Evolutionary conservation across 148 eudicot genomes (phyloP), one percentile per base, ranked within the genome.

Genomic region (Silene uniflora): DNA sequence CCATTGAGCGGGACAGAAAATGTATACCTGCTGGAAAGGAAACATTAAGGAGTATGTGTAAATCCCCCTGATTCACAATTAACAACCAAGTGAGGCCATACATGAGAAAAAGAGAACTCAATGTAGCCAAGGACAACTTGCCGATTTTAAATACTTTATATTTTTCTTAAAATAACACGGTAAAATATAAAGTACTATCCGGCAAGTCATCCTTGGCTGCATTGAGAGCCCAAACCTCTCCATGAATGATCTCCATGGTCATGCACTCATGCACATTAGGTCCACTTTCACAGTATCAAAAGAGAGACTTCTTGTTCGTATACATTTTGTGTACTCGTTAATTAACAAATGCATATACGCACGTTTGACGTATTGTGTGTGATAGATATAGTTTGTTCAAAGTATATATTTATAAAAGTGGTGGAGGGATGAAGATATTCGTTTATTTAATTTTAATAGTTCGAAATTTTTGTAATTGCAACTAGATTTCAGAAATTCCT

Each of bases 151-250:
- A 67, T 67, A 67, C 71, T 67, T 17, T 8, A 67, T 17, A 7
- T 11, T 62, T 62, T 19, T 8, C 65, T 29, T 19, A 59, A 59
- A 7, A 59, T 4, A 0, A 1, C 2, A 0, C n/a, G 10, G 11
- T 9, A 60, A 21, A n/a, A 4, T 29, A 16, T 67, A 3, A 67
- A 67, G 71, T 35, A 67, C 39, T 42, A 35, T 67, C 23, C 71
- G 71, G 71, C 71, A 67, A 67, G 71, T 67, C 71, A 67, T 67
- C 71, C 71, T 67, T 67, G 71, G 71, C 71, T 67, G 71, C 71
- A 67, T 35, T 67, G 23, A n/a, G 52, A 67, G 71, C 42, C 39
- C 71, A 39, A 14, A 67, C 23, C 46, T 7, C 52, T 42, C 13
- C 71, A 35, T 67, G 71, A 27, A 67, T 67, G 71, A 67, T 67